Percentiles rank a stretch among this genome's conserved stretches.
These are phyloP conservation scores for Scleroderma citrinum DNA, from an alignment of 768 basidiomycete species.

Conservation along the genomic window DNA sequence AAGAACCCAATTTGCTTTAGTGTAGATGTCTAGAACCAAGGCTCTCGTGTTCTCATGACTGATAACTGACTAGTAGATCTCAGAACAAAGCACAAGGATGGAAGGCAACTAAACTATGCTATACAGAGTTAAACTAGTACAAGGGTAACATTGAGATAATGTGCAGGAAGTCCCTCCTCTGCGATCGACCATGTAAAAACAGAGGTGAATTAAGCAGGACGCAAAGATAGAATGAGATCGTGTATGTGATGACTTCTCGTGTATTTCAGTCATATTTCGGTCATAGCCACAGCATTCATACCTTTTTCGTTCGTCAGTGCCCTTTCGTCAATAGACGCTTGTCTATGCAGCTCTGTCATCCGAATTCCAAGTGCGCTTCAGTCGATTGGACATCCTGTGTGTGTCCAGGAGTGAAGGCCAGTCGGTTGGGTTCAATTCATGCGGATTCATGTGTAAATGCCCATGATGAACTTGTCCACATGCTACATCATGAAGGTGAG, in stretches of 20 bases:
- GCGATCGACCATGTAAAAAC: neutral
- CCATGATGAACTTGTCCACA: neutral
- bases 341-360: constrained; percentile 11
- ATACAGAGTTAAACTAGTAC: neutral
- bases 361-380: constrained; percentile 24
- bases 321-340: neutral
- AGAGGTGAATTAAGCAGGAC: neutral
- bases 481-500: neutral
- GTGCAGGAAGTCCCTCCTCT: neutral
- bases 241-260: neutral
- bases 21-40: too few relatives aligned
- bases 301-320: neutral
- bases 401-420: constrained; percentile 24
- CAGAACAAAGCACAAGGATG: too few relatives aligned
- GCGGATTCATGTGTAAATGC: constrained; percentile 5
- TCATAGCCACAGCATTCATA: neutral
- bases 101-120: too few relatives aligned
- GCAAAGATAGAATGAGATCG: neutral
- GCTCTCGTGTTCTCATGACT: too few relatives aligned
- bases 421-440: constrained; percentile 14
- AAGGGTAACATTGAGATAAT: neutral
- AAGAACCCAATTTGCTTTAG: neutral
- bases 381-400: constrained; percentile 14
- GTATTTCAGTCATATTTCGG: neutral
- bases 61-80: too few relatives aligned